Evolutionary conservation across 805 yeast genomes (phyloP), one percentile per base, ranked within the genome.

Genomic region (Blastobotrys parvus): DNA sequence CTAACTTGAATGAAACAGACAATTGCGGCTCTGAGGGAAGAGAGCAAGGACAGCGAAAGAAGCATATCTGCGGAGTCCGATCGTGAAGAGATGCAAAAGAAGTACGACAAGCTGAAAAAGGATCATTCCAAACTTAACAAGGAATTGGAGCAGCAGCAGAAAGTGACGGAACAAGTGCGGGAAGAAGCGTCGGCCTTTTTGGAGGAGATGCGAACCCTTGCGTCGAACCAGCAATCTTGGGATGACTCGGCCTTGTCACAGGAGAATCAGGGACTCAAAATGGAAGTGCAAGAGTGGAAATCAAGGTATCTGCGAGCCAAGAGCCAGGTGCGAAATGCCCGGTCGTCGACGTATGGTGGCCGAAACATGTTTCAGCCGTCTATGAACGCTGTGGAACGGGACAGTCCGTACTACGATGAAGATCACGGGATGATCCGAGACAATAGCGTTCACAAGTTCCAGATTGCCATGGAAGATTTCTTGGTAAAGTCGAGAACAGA

Each of bases 241-340:
- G 42, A 48, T 39, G 52, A 47, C 16, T 30, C 38, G 11, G 38
- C 44, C 4, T 20, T 45, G 37, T 47, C 49, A 11, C 46, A 53
- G 19, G 43, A 48, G 20, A 36, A 45, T 11, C 58, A 57, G 29
- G 39, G 40, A 7, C 50, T 63, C 17, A 54, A 63, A 44, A 44
- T 53, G 2, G 69, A 67, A 39, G 53, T 60, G 13, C 50, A 53
- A 31, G 58, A 58, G 39, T 67, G 69, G 69, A 57, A 62, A 41
- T 39, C 50, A 2, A 55, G 62, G 22, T 55, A 57, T 50, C 53
- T 56, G 2, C 49, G 56, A 29, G 54, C 55, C 16, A 51, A 51
- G 44, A 53, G 53, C 10, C 63, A 62, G 42, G 53, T 61, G 34
- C 46, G 60, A 25, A 48, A 44, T 16, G 34, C 41, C 17, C 47